Conservation (phyloP, 257 asterid genomes). For the Przewalskia tangutica region DNA sequence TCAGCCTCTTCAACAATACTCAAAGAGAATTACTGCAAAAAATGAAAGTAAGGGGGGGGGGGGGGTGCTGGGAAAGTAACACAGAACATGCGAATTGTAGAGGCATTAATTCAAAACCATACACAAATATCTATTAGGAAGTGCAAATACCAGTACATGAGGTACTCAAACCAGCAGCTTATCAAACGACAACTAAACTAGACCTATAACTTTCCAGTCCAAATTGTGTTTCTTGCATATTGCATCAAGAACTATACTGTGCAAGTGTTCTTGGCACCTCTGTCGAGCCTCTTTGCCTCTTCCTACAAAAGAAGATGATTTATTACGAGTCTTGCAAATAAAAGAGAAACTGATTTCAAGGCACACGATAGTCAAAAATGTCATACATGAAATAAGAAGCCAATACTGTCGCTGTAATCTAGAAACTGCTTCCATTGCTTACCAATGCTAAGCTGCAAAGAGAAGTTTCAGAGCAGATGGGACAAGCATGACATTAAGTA, state of each 20-base stretch:
- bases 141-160: not conserved
- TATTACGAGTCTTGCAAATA: not conserved
- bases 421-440: slow-evolving; percentile 84
- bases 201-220: not conserved
- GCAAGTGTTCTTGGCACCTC: slow-evolving; percentile 50
- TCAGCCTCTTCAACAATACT: not conserved
- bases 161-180: not conserved
- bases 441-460: slow-evolving; percentile 74
- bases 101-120: not conserved
- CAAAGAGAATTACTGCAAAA: not conserved
- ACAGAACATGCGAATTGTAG: not conserved
- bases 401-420: slow-evolving; percentile 54
- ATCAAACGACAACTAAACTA: not conserved
- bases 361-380: not conserved
- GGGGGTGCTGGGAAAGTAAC: not conserved
- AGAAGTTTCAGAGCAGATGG: not conserved
- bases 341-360: not conserved
- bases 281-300: slow-evolving; percentile 51
- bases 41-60: not conserved
- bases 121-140: not conserved
- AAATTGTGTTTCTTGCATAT: not conserved
- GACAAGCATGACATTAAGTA: not conserved
- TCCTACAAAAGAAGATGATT: slow-evolving; percentile 35
- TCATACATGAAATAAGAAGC: slow-evolving; percentile 74
- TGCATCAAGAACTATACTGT: slow-evolving; percentile 26